phyloP scores from a whole-genome alignment of 1,139 yeast species.

The Saccharomyces uvarum region DNA sequence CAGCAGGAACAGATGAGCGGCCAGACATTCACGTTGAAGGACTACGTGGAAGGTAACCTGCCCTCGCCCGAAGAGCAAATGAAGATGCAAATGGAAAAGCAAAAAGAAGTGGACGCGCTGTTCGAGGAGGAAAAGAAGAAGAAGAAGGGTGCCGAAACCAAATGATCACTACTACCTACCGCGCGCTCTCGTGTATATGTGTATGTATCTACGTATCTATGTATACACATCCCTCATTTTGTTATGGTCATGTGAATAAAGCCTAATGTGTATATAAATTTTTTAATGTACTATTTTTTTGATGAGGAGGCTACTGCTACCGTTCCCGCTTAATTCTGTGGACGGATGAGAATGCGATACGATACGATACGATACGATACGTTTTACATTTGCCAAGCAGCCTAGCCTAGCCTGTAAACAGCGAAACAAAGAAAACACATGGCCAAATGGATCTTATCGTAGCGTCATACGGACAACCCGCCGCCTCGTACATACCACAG shows the following conservation, averaged over 20 bases:
- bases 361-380: no score
- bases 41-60: conserved; percentile 74
- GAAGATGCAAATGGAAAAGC: conserved; percentile 47
- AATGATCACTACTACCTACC: neutral
- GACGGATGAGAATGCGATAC: no score
- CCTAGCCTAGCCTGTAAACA: no score
- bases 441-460: neutral
- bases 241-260: neutral
- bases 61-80: conserved; percentile 84
- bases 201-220: neutral
- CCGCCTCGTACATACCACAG: neutral
- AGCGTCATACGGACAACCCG: neutral
- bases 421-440: neutral
- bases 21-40: conserved; percentile 70
- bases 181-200: neutral
- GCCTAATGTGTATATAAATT: neutral
- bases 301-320: no score
- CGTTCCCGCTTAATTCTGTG: no score
- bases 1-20: conserved; percentile 77
- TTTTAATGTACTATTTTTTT: neutral
- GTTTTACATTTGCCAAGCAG: no score
- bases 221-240: neutral
- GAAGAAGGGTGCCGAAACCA: conserved; percentile 2
- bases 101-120: conserved; percentile 36
- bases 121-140: conserved; percentile 27